A percentile compares a stretch with the other conserved stretches of the same genome.
Conservation (phyloP, 169 alveolate genomes). For the Plasmodium gonderi region DNA sequence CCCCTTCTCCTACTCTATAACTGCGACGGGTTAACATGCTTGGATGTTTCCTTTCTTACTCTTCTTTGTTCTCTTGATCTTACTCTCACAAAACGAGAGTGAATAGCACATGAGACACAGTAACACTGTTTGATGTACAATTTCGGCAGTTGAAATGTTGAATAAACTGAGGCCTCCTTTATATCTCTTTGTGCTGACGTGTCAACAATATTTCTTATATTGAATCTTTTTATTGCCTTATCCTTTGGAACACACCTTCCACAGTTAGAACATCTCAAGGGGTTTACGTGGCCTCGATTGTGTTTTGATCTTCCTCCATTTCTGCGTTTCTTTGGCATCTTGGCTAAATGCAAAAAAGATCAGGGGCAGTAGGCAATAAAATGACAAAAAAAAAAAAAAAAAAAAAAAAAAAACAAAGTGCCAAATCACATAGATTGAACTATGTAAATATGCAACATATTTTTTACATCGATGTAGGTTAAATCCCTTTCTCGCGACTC, state of each 20-base stretch:
- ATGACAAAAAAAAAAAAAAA: not conserved
- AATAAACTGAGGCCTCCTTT: slow-evolving; percentile 95
- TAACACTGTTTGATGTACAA: slow-evolving; percentile 98
- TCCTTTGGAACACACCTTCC: slow-evolving; percentile 98
- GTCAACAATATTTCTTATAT: slow-evolving; percentile 98
- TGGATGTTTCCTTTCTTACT: slow-evolving; percentile 82
- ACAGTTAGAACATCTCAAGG: slow-evolving; percentile 98
- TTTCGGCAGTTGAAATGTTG: slow-evolving; percentile 95
- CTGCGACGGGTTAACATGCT: slow-evolving; percentile 67
- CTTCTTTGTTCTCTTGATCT: slow-evolving; percentile 92
- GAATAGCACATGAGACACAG: slow-evolving; percentile 99
- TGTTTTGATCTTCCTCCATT: slow-evolving; percentile 99
- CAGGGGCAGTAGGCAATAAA: not conserved
- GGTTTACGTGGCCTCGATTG: slow-evolving; percentile 98
- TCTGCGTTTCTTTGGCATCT: slow-evolving; percentile 99
- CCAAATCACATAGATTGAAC: not conserved
- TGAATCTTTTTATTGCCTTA: slow-evolving; percentile 99
- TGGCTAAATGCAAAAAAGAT: slow-evolving; percentile 26
- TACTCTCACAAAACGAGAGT: slow-evolving; percentile 98
- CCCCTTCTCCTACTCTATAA: slow-evolving; percentile 11
- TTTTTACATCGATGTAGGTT: too few relatives aligned
- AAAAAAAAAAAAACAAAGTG: too few relatives aligned
- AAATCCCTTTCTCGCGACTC: too few relatives aligned
- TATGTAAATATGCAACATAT: too few relatives aligned
- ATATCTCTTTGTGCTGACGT: slow-evolving; percentile 98